A percentile compares a stretch with the other conserved stretches of the same genome.
phyloP scores from a whole-genome alignment of 805 yeast species.

The Candida parachauliodes region DNA sequence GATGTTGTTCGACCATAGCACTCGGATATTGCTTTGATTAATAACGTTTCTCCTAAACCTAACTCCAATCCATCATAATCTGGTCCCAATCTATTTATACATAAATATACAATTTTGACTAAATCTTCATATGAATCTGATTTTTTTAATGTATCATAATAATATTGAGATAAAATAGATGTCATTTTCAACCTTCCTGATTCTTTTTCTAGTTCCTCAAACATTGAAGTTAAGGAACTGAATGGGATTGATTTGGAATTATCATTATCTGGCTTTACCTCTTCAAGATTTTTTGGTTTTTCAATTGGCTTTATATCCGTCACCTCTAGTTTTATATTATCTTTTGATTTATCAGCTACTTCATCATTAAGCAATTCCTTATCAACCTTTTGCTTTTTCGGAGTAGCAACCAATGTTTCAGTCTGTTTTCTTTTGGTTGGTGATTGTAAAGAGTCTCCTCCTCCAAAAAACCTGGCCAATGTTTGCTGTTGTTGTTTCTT shows the following conservation, averaged over 20 bases:
- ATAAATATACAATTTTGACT: conserved; percentile 72
- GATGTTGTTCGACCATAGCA: conserved; percentile 78
- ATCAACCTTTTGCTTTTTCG: conserved; percentile 4
- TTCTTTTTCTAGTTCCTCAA: conserved; percentile 75
- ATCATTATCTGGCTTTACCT: not conserved
- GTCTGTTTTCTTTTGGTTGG: conserved; percentile 2
- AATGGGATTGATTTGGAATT: conserved; percentile 23
- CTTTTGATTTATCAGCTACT: not conserved
- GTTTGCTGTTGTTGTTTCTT: conserved; percentile 25
- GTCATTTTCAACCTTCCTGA: conserved; percentile 82
- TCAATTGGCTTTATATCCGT: not conserved
- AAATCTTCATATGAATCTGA: conserved; percentile 42
- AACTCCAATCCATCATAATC: conserved; percentile 93
- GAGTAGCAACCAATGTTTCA: not conserved
- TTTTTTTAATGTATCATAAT: conserved; percentile 55
- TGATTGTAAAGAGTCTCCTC: not conserved
- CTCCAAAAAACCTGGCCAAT: conserved; percentile 28
- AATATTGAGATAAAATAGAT: conserved; percentile 69
- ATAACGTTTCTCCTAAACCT: conserved; percentile 87
- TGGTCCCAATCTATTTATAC: conserved; percentile 88
- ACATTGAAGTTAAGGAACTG: conserved; percentile 53
- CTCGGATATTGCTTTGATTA: conserved; percentile 85
- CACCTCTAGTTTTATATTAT: not conserved
- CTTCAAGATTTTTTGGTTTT: not conserved
- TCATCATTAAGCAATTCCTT: no score